Evolutionary conservation across 2,329 filamentous ascomycete species (phyloP), one percentile per base, ranked within the genome.

Genomic region (Scopulariopsis brevicaulis): DNA sequence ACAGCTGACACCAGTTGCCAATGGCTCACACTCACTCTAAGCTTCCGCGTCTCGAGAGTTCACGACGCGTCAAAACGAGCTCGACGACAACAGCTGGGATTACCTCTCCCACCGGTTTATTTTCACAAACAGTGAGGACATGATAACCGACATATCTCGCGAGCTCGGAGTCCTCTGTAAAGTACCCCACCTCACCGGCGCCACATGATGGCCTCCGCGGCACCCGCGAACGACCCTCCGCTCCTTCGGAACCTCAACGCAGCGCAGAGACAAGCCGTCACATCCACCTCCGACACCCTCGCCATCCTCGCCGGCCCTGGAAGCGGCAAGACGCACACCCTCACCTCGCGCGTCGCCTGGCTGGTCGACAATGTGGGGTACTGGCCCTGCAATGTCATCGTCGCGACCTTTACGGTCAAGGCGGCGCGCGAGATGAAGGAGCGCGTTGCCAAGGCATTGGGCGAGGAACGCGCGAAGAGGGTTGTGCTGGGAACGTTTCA

Each of bases 351-450:
- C 61, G 90, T 96, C 59, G 92, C 92, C 64, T 95, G 93, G 78
- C 83, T 96, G 34, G 81, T 96, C 57, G 82, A 86, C 55, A 78
- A 87, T 65, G 75, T 83, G 64, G 83, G 85, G 50, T 82, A 90
- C 64, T 81, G 83, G 59, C 93, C 93, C 66, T 84, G 88, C 74
- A 90, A 96, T 73, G 85, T 97, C 65, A 85, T 99, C 60, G 93
- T 96, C 60, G 94, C 93, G 61, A 97, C 93, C 0, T 99, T 99
- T 68, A 99, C 94, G 1, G 91, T 96, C 69, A 97, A 97, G 70
- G 92, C 94, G 1, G 90, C 92, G 20, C 82, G 77, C 20, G 93
- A 97, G 74, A 99, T 99, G 93, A 90, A 91, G 66, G 85, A 90
- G 66, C 83, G 93, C 8, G 89, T 97, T 59, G 84, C 85, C 0